Base-by-base conservation (phyloP, 257 asterid species). In the Nicotiana obtusifolia region DNA sequence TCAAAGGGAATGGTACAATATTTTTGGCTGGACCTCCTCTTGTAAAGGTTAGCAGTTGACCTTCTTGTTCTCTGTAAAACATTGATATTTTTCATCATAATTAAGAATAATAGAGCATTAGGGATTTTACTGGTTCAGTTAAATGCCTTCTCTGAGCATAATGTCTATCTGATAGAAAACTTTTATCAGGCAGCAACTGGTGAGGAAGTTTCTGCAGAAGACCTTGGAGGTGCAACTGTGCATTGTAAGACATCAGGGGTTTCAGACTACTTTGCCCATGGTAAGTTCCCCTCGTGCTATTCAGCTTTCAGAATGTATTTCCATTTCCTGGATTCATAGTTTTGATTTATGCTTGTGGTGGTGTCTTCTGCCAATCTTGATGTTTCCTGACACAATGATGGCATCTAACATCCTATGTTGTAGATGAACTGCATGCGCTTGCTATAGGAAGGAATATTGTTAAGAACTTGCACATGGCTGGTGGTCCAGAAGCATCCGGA, bases 1-100 rank as follows among this genome's bases (percentile, higher is more conserved):
- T 96, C 81, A 94, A 92, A 88, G 98, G 98, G 81, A 94, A 94
- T 79, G 98, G 99, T 83, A 94, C 99, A 82, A 93, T 96, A 83
- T 96, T 96, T 92, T 93, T 96, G 80, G 99, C 99, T 76, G 99
- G 99, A 57, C 99, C 99, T 86, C 99, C 99, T 64, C 97, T 96
- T 67, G 99, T 94, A 80, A 96, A 96, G 99, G 99, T 92, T 86
- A 82, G 93, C 35, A 24, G 62, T 15, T 47, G 30, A 24, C 79
- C 41, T 22, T 49, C 41, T 47, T 73, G 35, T 47, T 47, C 61
- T 24, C 16, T 24, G 24, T 24, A 24, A 49, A 47, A 47, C 24
- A 22, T 49, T 47, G 41, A 49, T 49, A 15, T 47, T 5, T 47
- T 73, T 3, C 24, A 15, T 49, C 19, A 24, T 47, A 24, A 15